Conservation (phyloP, 164 flowering plant species). For the Stephania cephalantha region DNA sequence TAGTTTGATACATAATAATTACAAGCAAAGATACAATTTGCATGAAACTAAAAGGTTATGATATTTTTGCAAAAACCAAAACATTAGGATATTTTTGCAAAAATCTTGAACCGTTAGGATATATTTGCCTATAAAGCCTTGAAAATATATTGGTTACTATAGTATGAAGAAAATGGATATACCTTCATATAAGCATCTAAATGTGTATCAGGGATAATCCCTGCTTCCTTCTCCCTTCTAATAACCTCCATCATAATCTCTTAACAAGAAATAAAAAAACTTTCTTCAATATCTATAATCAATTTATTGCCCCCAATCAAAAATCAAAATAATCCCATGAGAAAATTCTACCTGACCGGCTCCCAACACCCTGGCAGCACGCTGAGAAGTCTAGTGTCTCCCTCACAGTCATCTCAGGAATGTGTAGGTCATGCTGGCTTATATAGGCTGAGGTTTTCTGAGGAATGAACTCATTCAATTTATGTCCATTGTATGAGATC, state of each 20-base stretch:
- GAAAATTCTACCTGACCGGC: constrained; percentile 32
- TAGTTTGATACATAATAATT: too few species aligned
- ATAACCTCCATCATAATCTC: constrained; percentile 1
- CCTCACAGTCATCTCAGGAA: constrained; percentile 65
- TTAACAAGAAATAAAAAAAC: constrained; percentile 3
- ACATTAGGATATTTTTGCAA: too few species aligned
- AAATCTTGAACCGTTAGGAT: too few species aligned
- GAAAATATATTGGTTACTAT: background rate
- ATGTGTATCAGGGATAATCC: constrained; percentile 66
- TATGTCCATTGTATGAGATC: constrained; percentile 49
- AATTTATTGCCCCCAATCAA: background rate
- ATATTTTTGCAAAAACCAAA: too few species aligned
- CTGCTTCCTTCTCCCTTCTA: constrained; percentile 54
- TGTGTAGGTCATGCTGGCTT: constrained; percentile 53
- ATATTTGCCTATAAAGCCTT: too few species aligned
- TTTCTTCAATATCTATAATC: background rate
- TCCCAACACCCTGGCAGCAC: constrained; percentile 56
- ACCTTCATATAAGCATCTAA: constrained; percentile 78
- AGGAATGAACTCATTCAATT: constrained; percentile 49
- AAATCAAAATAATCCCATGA: background rate
- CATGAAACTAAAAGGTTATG: too few species aligned
- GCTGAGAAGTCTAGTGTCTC: constrained; percentile 68
- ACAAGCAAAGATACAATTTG: too few species aligned
- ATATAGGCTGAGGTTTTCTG: constrained; percentile 60
- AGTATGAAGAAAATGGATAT: background rate